Conservation (phyloP, 768 basidiomycete genomes). For the Rossbeevera mucosa region DNA sequence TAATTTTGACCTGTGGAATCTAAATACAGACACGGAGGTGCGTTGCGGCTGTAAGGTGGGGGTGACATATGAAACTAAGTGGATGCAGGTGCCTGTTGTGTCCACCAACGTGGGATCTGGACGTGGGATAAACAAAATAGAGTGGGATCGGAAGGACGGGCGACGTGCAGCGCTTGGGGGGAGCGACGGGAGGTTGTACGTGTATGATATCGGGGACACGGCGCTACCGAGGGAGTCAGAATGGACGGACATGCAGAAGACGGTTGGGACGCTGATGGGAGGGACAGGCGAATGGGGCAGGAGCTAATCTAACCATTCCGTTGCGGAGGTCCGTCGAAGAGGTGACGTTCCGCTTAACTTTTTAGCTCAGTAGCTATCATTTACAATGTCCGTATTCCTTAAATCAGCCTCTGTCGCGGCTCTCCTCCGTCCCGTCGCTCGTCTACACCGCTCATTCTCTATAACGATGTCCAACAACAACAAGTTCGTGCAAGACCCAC, state of each 20-base stretch:
- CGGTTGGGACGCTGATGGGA: constrained; percentile 61
- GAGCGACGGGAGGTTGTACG: constrained; percentile 86
- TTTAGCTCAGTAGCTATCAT: neutral
- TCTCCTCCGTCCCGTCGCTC: neutral
- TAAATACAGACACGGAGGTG: constrained; percentile 96
- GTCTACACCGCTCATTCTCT: neutral
- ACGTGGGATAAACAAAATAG: constrained; percentile 89
- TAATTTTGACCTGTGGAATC: constrained; percentile 95
- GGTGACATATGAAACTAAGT: constrained; percentile 2
- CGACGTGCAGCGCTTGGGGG: constrained; percentile 86
- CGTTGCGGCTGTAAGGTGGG: constrained; percentile 23
- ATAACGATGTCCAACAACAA: constrained; percentile 16
- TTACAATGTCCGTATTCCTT: constrained; percentile 1
- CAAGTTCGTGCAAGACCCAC: constrained; percentile 36
- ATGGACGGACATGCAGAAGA: constrained; percentile 92
- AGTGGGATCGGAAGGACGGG: constrained; percentile 94
- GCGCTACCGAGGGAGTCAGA: constrained; percentile 84
- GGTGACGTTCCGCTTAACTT: neutral
- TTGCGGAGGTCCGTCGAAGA: constrained; percentile 11
- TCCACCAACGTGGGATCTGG: constrained; percentile 76
- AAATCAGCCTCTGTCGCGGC: neutral
- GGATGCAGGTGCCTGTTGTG: constrained; percentile 78
- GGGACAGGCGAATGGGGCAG: constrained; percentile 41
- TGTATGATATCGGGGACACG: constrained; percentile 94
- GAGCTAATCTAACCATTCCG: constrained; percentile 25